phyloP scores from a whole-genome alignment of 495 filamentous ascomycete species.

The Margaritispora aquatica region DNA sequence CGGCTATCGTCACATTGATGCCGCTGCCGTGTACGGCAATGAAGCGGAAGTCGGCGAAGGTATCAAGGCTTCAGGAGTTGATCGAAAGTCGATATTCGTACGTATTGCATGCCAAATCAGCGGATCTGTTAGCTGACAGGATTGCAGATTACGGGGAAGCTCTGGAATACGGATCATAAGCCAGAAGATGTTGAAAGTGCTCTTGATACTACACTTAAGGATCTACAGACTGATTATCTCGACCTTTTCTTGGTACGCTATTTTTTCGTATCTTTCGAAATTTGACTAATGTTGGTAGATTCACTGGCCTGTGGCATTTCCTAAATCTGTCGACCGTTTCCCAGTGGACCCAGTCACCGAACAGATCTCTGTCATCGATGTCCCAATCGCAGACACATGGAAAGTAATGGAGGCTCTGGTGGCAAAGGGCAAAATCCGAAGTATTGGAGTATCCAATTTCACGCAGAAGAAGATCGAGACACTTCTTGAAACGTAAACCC shows the following conservation, averaged over 20 bases:
- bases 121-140: not conserved
- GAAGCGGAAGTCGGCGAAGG: slow-evolving; percentile 55
- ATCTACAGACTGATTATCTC: slow-evolving; percentile 68
- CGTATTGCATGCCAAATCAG: not conserved
- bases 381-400: slow-evolving; percentile 29
- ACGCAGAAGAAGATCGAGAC: slow-evolving; percentile 36
- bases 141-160: slow-evolving; percentile 48
- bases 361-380: slow-evolving; percentile 20
- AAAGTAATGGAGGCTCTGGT: slow-evolving; percentile 46
- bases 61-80: slow-evolving; percentile 53
- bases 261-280: slow-evolving; percentile 23
- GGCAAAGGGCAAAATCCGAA: slow-evolving; percentile 51
- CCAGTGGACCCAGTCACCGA: slow-evolving; percentile 25
- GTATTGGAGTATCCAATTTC: slow-evolving; percentile 61
- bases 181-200: slow-evolving; percentile 38
- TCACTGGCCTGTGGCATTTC: slow-evolving; percentile 57
- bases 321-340: slow-evolving; percentile 19
- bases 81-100: slow-evolving; percentile 77
- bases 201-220: slow-evolving; percentile 52
- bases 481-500: slow-evolving; percentile 26
- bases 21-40: slow-evolving; percentile 50
- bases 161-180: slow-evolving; percentile 40
- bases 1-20: slow-evolving; percentile 58
- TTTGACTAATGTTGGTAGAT: slow-evolving; percentile 22
- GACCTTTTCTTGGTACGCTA: slow-evolving; percentile 63